phyloP scores from a whole-genome alignment of 1,139 yeast genomes.

The Blastobotrys niveus region DNA sequence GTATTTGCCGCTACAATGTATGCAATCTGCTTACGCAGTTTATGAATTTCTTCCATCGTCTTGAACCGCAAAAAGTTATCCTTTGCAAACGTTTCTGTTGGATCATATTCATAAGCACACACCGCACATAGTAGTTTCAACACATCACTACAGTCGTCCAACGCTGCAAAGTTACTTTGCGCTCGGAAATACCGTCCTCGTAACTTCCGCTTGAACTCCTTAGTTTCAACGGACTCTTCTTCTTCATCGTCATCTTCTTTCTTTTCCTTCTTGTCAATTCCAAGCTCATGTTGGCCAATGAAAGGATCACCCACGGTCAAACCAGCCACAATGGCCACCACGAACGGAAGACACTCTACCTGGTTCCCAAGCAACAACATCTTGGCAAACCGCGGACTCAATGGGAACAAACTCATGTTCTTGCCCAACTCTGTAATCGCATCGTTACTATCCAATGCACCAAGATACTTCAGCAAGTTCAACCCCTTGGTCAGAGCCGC shows the following conservation, averaged over 20 bases:
- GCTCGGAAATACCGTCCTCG: conserved; percentile 51
- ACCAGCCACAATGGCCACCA: conserved; percentile 87
- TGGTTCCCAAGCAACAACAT: conserved; percentile 87
- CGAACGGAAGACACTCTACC: conserved; percentile 73
- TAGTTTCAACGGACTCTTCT: conserved; percentile 33
- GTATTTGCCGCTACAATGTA: conserved; percentile 64
- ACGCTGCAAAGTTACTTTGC: conserved; percentile 52
- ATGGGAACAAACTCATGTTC: conserved; percentile 85
- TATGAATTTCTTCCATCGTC: conserved; percentile 74
- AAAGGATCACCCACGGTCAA: conserved; percentile 93
- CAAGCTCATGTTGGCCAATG: conserved; percentile 65
- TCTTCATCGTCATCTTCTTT: conserved; percentile 28
- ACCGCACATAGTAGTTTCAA: conserved; percentile 72
- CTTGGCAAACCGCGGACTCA: conserved; percentile 89
- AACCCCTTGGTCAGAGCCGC: conserved; percentile 59
- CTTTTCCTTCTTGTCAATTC: conserved; percentile 37
- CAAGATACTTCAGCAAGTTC: conserved; percentile 59
- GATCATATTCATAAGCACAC: conserved; percentile 77
- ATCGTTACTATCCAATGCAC: conserved; percentile 61
- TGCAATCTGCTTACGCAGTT: conserved; percentile 72
- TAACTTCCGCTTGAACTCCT: conserved; percentile 42
- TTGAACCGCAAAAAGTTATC: conserved; percentile 55
- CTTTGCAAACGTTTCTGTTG: conserved; percentile 42
- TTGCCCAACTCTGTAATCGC: conserved; percentile 70
- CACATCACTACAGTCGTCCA: conserved; percentile 72